Conservation (phyloP, 139 green algal genomes). For the Coelastrella sp. region DNA sequence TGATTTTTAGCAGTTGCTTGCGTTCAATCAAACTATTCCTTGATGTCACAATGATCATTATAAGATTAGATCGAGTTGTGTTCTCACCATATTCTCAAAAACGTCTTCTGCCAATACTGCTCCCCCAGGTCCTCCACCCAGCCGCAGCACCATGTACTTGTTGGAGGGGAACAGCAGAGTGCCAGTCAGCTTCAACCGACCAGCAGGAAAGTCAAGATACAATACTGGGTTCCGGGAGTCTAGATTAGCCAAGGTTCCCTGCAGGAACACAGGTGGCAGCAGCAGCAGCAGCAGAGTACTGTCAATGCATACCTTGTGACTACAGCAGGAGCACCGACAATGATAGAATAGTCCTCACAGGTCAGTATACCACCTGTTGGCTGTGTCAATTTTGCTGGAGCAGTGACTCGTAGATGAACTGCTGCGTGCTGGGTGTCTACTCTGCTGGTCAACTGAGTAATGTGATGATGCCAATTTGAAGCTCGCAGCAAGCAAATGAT, state of each 20-base stretch:
- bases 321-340: not conserved
- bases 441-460: too few species aligned
- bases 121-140: conserved; percentile 51
- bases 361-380: too few species aligned
- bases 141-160: conserved; percentile 83
- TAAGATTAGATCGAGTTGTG: not conserved
- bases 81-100: conserved; percentile 85
- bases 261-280: not conserved
- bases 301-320: too few species aligned
- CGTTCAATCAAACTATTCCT: too few species aligned
- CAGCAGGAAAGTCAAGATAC: conserved; percentile 89
- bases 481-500: too few species aligned
- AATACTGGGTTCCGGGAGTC: conserved; percentile 87
- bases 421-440: too few species aligned
- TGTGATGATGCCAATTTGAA: too few species aligned
- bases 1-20: too few species aligned
- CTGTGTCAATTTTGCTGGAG: too few species aligned
- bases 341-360: too few species aligned
- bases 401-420: too few species aligned
- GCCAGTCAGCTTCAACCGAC: conserved; percentile 84
- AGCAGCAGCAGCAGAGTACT: conserved; percentile 4
- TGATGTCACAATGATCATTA: too few species aligned
- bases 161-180: conserved; percentile 82
- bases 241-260: conserved; percentile 83
- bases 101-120: conserved; percentile 85